Base-by-base conservation (phyloP, 108 stramenopile genomes). In the Discostella pseudostelligera region DNA sequence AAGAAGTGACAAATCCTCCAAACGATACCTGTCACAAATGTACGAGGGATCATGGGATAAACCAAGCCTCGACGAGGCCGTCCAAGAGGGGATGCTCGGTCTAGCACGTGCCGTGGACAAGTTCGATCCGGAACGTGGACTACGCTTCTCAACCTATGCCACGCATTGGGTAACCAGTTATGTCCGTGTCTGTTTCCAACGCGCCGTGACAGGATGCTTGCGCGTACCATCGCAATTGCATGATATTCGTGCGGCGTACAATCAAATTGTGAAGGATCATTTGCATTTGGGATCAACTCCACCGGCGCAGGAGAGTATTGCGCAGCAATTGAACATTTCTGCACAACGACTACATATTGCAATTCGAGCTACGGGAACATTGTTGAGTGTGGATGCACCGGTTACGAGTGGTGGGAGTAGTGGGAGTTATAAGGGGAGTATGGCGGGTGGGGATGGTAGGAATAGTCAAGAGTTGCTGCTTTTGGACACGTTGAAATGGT, bases 21-120 rank as follows among this genome's bases (percentile, higher is more conserved):
- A 44, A 12, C 20, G 47, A 35, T 59, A 54, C 14, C 47, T 73
- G 32, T 22, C 64, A 1, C 68, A 69, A 21, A 66, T 82, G 40
- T 83, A 82, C 62, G 66, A 76, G 14, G 83, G 84, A 14, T 60
- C 69, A 2, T 78, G 78, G 76, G 74, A 72, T 73, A 59, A 77
- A 58, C 88, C 91, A 9, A 66, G 69, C 26, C 62, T 90, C 40
- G 89, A 94, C 43, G 94, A 95, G 59, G 87, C 87, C 1, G 78
- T 91, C 16, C 94, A 95, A 61, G 89, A 92, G 75, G 94, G 89
- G 0, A 83, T 89, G 39, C 14, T 91, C 11, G 94, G 94, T 0
- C 58, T 95, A 26, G 82, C 86, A 7, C 70, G 72, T 19, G 94
- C 94, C 0, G 89, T 83, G 16, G 91, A 93, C 59, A 83, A 83